Percentiles rank a stretch among this genome's conserved stretches.
Evolutionary conservation across 2,329 filamentous ascomycete genomes (phyloP).

Genomic region (Pseudopyricularia javanii): DNA sequence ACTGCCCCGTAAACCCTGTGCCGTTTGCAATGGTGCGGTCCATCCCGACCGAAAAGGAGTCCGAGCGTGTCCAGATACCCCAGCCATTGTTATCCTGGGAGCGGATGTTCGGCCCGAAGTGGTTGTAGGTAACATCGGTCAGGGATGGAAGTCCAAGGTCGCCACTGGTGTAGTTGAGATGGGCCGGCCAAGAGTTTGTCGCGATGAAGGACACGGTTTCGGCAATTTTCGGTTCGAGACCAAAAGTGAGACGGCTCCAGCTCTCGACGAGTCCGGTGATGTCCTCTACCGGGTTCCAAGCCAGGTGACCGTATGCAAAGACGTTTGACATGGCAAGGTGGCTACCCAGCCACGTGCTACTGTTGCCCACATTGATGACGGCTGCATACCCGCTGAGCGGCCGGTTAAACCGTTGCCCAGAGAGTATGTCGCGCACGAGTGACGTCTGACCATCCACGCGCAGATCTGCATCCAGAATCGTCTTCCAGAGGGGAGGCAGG

Average conservation of each 20-base stretch:
- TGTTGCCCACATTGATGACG: conserved; percentile 55
- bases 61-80: conserved; percentile 62
- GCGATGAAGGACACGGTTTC: conserved; percentile 49
- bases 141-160: conserved; percentile 60
- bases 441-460: conserved; percentile 36
- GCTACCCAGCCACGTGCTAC: conserved; percentile 56
- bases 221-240: conserved; percentile 37
- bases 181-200: conserved; percentile 58
- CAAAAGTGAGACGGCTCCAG: conserved; percentile 59
- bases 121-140: conserved; percentile 53
- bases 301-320: conserved; percentile 55
- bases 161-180: conserved; percentile 53
- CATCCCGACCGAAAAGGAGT: conserved; percentile 50
- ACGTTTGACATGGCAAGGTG: conserved; percentile 61
- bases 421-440: conserved; percentile 32
- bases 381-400: conserved; percentile 43
- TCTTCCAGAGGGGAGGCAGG: conserved; percentile 55
- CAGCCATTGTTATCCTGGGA: conserved; percentile 55
- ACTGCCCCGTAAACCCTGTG: conserved; percentile 53
- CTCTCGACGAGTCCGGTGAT: conserved; percentile 41
- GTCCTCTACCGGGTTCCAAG: conserved; percentile 47
- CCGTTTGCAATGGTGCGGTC: conserved; percentile 57
- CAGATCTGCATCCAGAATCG: conserved; percentile 54
- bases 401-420: conserved; percentile 49
- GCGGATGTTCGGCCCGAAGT: conserved; percentile 56